Percentiles rank a stretch among this genome's conserved stretches.
Conservation (phyloP, 1,284 basidiomycete genomes). For the Sporisorium scitamineum region DNA sequence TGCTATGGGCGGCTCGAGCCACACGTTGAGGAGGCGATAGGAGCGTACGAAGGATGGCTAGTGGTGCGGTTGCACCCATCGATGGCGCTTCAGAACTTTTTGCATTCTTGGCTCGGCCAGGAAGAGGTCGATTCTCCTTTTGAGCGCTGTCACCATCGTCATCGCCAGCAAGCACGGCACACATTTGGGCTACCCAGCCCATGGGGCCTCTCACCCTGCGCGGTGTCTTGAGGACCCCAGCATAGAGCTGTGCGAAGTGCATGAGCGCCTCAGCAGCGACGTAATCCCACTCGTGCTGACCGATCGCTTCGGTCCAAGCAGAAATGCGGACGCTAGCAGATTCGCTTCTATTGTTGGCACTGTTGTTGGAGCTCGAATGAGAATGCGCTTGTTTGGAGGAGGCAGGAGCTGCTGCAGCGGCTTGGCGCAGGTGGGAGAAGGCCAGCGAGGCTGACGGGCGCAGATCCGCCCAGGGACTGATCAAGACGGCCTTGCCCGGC, state of each 20-base stretch:
- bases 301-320: conserved; percentile 54
- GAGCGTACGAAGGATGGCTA: conserved; percentile 33
- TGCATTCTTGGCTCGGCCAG: background rate
- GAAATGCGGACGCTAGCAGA: conserved; percentile 13
- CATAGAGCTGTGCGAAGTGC: conserved; percentile 68
- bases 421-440: conserved; percentile 52
- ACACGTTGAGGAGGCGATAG: conserved; percentile 38
- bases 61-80: conserved; percentile 21
- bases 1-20: conserved; percentile 46
- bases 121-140: background rate
- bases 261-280: conserved; percentile 63
- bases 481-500: conserved; percentile 64
- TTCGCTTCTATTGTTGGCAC: background rate
- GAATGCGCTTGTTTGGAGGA: background rate
- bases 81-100: background rate
- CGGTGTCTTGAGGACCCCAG: conserved; percentile 60
- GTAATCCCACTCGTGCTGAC: conserved; percentile 64
- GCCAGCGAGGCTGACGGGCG: conserved; percentile 54
- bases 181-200: conserved; percentile 64
- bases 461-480: conserved; percentile 67
- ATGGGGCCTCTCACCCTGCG: conserved; percentile 62
- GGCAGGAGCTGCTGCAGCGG: conserved; percentile 11
- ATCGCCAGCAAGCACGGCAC: conserved; percentile 53
- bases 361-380: background rate
- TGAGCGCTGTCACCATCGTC: conserved; percentile 32